Base-by-base conservation (phyloP, 2,329 filamentous ascomycete species). In the Colletotrichum sp. region DNA sequence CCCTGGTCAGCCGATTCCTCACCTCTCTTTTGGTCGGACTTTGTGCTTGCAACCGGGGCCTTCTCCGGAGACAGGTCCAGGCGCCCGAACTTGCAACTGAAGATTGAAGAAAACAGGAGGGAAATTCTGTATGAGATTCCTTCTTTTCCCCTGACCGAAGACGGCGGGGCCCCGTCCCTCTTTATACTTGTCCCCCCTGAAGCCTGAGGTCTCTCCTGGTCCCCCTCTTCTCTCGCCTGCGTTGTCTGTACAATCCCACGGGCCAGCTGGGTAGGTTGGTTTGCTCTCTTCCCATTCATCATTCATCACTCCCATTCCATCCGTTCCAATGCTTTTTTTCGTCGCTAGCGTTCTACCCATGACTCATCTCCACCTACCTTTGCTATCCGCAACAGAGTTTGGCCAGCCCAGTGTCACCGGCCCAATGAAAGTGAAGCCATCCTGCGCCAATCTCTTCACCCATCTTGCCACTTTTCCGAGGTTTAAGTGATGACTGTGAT, bases 201-300 rank as follows among this genome's bases (percentile, higher is more conserved):
- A 75, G 75, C 71, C 71, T 77, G 66, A 49, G 67, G 65, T 67
- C 66, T 29, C 59, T 76, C 64, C 65, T 62, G 25, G 36, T 29
- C 30, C 39, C 69, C 52, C 19, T 67, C 39, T 32, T 32, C 66
- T 32, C 61, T 74, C 74, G 74, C 74, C 65, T 76, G 74, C 57
- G 74, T 74, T 76, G 74, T 52, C 74, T n/a, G 70, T 74, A 69
- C 74, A 59, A 76, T 73, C 74, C 67, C 70, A 72, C 61, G 32
- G 63, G 55, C 55, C 69, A 61, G 55, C 66, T 25, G 27, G 39
- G 15, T 4, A 25, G 19, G 4, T 71, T 32, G 49, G 29, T 74
- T 12, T 71, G 19, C 22, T 44, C 59, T 62, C 34, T 49, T 44
- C 15, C 55, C 39, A n/a, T 63, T 63, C 59, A 68, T 66, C 32